Base-by-base conservation (phyloP, 495 filamentous ascomycete species). In the Trichoderma reesei region DNA sequence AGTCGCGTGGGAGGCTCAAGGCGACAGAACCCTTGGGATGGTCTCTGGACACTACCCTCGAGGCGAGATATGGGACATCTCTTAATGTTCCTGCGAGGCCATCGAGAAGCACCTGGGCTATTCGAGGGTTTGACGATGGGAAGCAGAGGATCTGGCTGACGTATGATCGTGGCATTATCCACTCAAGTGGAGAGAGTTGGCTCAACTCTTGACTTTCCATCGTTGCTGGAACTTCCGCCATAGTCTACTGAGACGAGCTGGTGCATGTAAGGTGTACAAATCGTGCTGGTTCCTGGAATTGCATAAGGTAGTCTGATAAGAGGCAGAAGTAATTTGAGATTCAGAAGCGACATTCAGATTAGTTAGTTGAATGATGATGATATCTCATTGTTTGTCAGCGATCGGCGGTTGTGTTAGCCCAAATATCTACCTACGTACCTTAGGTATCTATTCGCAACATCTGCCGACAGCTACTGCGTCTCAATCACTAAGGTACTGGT, bases 101-200 rank as follows among this genome's bases (percentile, higher is more conserved):
- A 1, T 42, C 11, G 16, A 60, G 68, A 51, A 73, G 65, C 33
- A 64, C 39, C 33, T 60, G 31, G 13, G 63, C 10, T 33, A 66
- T 41, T 7, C 59, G 36, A 1, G 65, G 26, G 34, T 65, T 64
- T 10, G 68, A 64, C 3, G 71, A 68, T 7, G 70, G 66, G 20
- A 73, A 73, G 64, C 67, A 68, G 51, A 68, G 64, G 6, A 72
- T 65, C 26, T 73, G 70, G 41, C 68, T 65, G 9, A 72, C 39
- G 60, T 73, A 73, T 38, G 68, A 61, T 10, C 65, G 68, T 38
- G 71, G 71, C 70, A 73, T 72, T 31, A 72, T 60, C 18, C 37
- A 51, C 18, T 73, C 70, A 34, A 73, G 48, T 31, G 48, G 48
- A 33, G 48, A 56, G 31, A 56, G 31, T n/a, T 48, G 44, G 44